Conservation (phyloP, 1,139 yeast genomes). For the Suzukiozyma palmioleophila region DNA sequence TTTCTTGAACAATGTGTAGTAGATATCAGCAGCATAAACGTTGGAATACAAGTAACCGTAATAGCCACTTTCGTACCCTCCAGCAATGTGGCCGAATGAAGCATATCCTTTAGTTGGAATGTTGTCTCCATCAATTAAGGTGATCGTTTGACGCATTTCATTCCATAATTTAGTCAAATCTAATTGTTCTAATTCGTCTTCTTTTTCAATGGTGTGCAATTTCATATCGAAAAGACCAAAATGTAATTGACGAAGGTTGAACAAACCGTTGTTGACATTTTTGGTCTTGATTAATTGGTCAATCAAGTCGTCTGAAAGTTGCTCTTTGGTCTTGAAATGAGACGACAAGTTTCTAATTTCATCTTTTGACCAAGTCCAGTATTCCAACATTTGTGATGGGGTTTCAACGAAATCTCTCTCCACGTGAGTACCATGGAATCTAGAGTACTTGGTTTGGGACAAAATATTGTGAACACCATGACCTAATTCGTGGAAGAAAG, state of each 20-base stretch:
- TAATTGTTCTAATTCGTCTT: conserved; percentile 33
- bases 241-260: conserved; percentile 69
- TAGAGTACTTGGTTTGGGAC: conserved; percentile 58
- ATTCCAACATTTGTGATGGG: conserved; percentile 85
- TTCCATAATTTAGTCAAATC: conserved; percentile 62
- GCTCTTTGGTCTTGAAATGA: conserved; percentile 61
- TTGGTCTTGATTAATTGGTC: conserved; percentile 61
- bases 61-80: conserved; percentile 83
- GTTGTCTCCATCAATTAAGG: conserved; percentile 54
- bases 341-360: conserved; percentile 57
- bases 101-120: conserved; percentile 60
- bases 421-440: conserved; percentile 73
- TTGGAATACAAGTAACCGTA: conserved; percentile 84
- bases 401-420: conserved; percentile 87
- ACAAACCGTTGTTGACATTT: conserved; percentile 71
- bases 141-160: conserved; percentile 51
- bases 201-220: conserved; percentile 52
- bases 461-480: conserved; percentile 82
- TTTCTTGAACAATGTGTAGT: conserved; percentile 61
- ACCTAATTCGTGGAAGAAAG: conserved; percentile 87
- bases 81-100: conserved; percentile 79
- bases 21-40: conserved; percentile 83
- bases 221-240: conserved; percentile 75
- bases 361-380: conserved; percentile 77
- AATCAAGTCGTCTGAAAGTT: conserved; percentile 55